phyloP scores from a whole-genome alignment of 2,329 filamentous ascomycete species.

The Pseudogymnoascus sp. region DNA sequence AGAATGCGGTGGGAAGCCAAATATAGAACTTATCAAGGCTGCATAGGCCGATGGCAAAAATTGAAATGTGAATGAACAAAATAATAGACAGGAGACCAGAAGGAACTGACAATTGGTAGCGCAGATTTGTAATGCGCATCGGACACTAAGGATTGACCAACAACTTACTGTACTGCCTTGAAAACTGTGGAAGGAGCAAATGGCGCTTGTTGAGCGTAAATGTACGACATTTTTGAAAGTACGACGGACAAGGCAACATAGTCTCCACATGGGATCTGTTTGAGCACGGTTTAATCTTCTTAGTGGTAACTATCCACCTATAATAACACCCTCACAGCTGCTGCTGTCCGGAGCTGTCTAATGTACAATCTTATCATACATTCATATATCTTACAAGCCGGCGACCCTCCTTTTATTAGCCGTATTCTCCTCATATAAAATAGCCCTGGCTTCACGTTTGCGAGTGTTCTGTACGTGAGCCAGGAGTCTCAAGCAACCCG shows the following conservation, averaged over 20 bases:
- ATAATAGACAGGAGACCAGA: not conserved
- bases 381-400: not conserved
- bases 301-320: not conserved
- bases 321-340: not conserved
- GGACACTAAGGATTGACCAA: not conserved
- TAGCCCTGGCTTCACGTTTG: not conserved
- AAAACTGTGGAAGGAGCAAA: not conserved
- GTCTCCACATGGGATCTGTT: not conserved
- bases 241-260: not conserved
- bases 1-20: not conserved
- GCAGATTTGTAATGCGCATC: too few species aligned
- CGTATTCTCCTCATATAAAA: not conserved
- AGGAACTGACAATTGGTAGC: not conserved
- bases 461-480: slow-evolving; percentile 39
- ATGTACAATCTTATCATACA: not conserved
- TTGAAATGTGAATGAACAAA: not conserved
- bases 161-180: not conserved
- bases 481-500: slow-evolving; percentile 52
- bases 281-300: not conserved
- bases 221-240: not conserved
- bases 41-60: not conserved
- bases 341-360: not conserved
- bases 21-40: not conserved
- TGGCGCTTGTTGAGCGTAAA: not conserved
- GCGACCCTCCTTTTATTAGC: not conserved